These are phyloP conservation scores for Aspergillus sp. DNA, from an alignment of 2,329 filamentous ascomycete species.

Conservation along the genomic window DNA sequence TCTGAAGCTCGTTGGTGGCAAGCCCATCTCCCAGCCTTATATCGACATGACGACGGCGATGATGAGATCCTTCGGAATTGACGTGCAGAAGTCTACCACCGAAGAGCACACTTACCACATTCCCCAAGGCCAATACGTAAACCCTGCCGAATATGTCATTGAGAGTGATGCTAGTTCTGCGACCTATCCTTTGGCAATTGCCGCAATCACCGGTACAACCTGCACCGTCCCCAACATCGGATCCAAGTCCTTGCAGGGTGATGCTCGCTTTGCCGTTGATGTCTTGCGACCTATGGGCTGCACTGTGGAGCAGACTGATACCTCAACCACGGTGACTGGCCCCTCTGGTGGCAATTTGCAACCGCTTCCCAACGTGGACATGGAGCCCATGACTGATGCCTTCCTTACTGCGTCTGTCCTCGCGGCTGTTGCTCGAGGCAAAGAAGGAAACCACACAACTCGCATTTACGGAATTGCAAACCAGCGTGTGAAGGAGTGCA, in stretches of 20 bases:
- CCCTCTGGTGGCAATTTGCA: slow-evolving; percentile 69
- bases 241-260: slow-evolving; percentile 83
- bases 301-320: slow-evolving; percentile 74
- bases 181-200: slow-evolving; percentile 90
- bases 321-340: slow-evolving; percentile 88
- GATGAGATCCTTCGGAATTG: slow-evolving; percentile 89
- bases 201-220: slow-evolving; percentile 90
- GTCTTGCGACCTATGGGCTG: slow-evolving; percentile 93
- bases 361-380: slow-evolving; percentile 78
- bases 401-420: slow-evolving; percentile 93
- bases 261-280: slow-evolving; percentile 88
- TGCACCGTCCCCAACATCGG: slow-evolving; percentile 97
- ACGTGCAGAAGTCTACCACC: slow-evolving; percentile 68
- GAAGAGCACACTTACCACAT: slow-evolving; percentile 93
- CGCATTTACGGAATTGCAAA: slow-evolving; percentile 93
- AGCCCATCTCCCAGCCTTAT: slow-evolving; percentile 93
- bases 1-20: slow-evolving; percentile 85
- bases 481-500: slow-evolving; percentile 96
- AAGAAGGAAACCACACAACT: slow-evolving; percentile 59
- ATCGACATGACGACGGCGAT: slow-evolving; percentile 99
- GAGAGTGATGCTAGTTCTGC: slow-evolving; percentile 98
- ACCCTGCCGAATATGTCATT: slow-evolving; percentile 79
- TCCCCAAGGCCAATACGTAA: slow-evolving; percentile 75
- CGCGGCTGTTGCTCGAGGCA: slow-evolving; percentile 78
- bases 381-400: slow-evolving; percentile 99